Conservation (phyloP, 1,284 basidiomycete genomes). For the Cutaneotrichosporon sp. region DNA sequence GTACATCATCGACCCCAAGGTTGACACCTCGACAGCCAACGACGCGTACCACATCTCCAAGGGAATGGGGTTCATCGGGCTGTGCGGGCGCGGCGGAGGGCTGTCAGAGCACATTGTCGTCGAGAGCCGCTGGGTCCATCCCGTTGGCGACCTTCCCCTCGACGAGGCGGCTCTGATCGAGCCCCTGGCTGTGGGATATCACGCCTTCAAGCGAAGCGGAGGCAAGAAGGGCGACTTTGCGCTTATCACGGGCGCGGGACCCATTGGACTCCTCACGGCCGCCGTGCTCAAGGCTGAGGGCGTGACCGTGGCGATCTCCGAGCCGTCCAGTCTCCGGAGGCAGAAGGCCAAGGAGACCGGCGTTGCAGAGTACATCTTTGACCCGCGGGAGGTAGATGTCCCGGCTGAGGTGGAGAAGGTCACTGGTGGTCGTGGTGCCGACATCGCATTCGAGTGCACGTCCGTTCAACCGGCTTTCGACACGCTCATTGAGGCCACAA, state of each 20-base stretch:
- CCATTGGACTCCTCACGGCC: constrained; percentile 17
- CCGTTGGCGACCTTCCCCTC: constrained; percentile 16
- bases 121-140: constrained; percentile 18
- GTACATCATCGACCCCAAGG: constrained; percentile 11
- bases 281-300: constrained; percentile 19
- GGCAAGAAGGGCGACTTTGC: constrained; percentile 18
- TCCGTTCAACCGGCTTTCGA: constrained; percentile 16
- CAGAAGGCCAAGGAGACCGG: constrained; percentile 13
- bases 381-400: constrained; percentile 12
- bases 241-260: constrained; percentile 15
- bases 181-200: constrained; percentile 16
- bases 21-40: constrained; percentile 11
- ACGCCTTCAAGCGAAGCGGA: constrained; percentile 13
- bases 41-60: constrained; percentile 17
- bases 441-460: constrained; percentile 19
- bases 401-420: constrained; percentile 1
- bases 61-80: constrained; percentile 20
- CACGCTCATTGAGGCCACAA: constrained; percentile 14
- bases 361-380: constrained; percentile 11
- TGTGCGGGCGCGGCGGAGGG: constrained; percentile 16
- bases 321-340: constrained; percentile 10
- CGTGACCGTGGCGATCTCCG: constrained; percentile 11
- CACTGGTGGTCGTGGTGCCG: constrained; percentile 10
- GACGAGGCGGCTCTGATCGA: constrained; percentile 21
- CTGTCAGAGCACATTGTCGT: constrained; percentile 17